Percentiles rank a stretch among this genome's conserved stretches.
Evolutionary conservation across 1,139 yeast species (phyloP).

Genomic region (Candida gigantensis): DNA sequence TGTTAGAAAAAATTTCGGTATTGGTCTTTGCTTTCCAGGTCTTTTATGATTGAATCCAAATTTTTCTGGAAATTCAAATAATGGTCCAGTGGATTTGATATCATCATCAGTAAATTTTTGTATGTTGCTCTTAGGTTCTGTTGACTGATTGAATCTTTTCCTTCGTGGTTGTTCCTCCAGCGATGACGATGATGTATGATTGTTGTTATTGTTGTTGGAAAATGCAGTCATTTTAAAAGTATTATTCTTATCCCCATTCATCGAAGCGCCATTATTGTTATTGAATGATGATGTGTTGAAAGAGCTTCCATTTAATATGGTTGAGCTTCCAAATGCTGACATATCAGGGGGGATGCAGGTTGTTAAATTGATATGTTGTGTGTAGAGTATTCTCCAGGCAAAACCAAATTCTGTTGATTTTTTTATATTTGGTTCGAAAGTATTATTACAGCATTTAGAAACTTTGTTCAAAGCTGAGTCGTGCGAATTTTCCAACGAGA

Average conservation of each 20-base stretch:
- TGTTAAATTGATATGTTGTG: no score
- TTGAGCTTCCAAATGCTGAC: conserved; percentile 26
- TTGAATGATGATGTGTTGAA: conserved; percentile 9
- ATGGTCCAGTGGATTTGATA: conserved; percentile 27
- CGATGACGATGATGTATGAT: background rate
- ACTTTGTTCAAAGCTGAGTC: no score
- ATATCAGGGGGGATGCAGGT: conserved; percentile 10
- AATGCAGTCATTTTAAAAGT: conserved; percentile 12
- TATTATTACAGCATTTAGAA: no score
- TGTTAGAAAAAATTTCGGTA: conserved; percentile 38
- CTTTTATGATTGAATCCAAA: conserved; percentile 28
- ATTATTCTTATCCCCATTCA: conserved; percentile 15
- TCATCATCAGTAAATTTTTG: conserved; percentile 26
- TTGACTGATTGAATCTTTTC: conserved; percentile 7
- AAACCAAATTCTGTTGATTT: no score
- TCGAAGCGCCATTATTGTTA: conserved; percentile 7
- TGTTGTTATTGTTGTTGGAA: conserved; percentile 9
- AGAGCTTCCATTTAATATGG: conserved; percentile 15
- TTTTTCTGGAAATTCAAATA: conserved; percentile 27
- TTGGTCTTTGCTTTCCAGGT: conserved; percentile 24
- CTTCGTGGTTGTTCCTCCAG: conserved; percentile 3
- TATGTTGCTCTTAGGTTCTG: conserved; percentile 6
- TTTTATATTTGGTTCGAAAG: no score
- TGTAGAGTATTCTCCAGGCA: no score
- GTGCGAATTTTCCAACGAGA: no score